Evolutionary conservation across 345 rosid genomes (phyloP), one percentile per base, ranked within the genome.

Genomic region (Populus tremula): DNA sequence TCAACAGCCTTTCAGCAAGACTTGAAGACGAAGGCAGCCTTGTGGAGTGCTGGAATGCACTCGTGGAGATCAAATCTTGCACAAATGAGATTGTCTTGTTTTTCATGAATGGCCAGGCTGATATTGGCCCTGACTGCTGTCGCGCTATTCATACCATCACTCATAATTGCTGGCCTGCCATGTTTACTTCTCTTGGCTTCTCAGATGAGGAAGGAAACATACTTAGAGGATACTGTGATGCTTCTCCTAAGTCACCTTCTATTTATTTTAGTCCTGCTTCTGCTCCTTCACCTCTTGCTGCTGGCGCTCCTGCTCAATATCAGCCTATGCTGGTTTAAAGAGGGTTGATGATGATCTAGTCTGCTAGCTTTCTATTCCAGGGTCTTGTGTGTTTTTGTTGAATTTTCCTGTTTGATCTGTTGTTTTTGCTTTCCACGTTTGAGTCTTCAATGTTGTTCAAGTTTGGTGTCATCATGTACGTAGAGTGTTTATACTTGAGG

Each of bases 111-210:
- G 97, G 94, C 1, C 81, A 88, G 77, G 80, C 93, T 16, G 76
- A 76, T 71, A 82, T 94, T 9, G 93, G 93, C 3, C 82, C 80
- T 0, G 82, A 73, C 6, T 94, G 98, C 71, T 94, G 98, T 33
- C 74, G 77, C 8, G 89, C 94, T 49, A 87, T 93, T 17, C 89
- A 83, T 2, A 70, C 86, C 23, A 88, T 93, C 1, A 89, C 90
- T 0, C 86, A 74, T 10, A 77, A 84, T 27, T 94, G 97, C 77
- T 94, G 97, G 98, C 98, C 97, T 2, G 82, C 91, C 0, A 90
- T 94, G 97, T 90, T 92, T 25, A 84, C 88, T 54, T 89, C 97
- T 36, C 84, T 89, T 5, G 93, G 97, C 1, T 90, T 92, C 78
- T 87, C 93, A 0, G 39, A 85, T 0, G 87, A 87, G 69, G 91